These are phyloP conservation scores for Monilinia laxa DNA, from an alignment of 2,329 filamentous ascomycete species.

Conservation along the genomic window DNA sequence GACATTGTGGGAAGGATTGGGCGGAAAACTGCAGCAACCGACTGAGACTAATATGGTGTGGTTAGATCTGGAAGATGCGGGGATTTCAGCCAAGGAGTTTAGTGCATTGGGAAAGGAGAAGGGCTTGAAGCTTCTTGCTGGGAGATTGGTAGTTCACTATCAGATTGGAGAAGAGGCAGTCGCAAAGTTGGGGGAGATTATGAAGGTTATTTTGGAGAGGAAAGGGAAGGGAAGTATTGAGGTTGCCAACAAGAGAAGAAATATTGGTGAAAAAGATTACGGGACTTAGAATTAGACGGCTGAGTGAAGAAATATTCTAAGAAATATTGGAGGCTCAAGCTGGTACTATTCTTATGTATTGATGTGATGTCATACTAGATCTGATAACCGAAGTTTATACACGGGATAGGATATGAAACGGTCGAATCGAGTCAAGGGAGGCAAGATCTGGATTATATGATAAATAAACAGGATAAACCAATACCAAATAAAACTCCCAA, in stretches of 20 bases:
- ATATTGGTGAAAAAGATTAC: slow-evolving; percentile 39
- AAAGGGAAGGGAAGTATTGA: slow-evolving; percentile 26
- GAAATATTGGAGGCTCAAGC: background rate
- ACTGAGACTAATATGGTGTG: slow-evolving; percentile 76
- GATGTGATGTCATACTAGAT: background rate
- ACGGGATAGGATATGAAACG: too few relatives aligned
- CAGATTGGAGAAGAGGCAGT: slow-evolving; percentile 65
- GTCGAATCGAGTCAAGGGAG: too few relatives aligned
- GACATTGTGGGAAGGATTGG: slow-evolving; percentile 58
- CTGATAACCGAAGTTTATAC: background rate
- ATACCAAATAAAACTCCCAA: background rate
- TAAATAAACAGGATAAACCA: background rate
- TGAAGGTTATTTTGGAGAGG: slow-evolving; percentile 41
- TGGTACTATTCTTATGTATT: background rate
- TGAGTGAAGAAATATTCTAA: background rate
- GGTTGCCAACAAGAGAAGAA: slow-evolving; percentile 23
- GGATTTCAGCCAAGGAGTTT: slow-evolving; percentile 52
- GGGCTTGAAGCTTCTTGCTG: slow-evolving; percentile 56
- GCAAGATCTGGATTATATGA: background rate
- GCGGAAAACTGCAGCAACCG: slow-evolving; percentile 59
- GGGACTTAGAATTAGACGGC: slow-evolving; percentile 28
- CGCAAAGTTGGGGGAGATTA: slow-evolving; percentile 47
- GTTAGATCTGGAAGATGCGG: slow-evolving; percentile 61
- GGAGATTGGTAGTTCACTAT: slow-evolving; percentile 67
- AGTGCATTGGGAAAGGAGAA: slow-evolving; percentile 54